These are phyloP conservation scores for Monosporascus sp. DNA, from an alignment of 2,329 filamentous ascomycete species.

Conservation along the genomic window DNA sequence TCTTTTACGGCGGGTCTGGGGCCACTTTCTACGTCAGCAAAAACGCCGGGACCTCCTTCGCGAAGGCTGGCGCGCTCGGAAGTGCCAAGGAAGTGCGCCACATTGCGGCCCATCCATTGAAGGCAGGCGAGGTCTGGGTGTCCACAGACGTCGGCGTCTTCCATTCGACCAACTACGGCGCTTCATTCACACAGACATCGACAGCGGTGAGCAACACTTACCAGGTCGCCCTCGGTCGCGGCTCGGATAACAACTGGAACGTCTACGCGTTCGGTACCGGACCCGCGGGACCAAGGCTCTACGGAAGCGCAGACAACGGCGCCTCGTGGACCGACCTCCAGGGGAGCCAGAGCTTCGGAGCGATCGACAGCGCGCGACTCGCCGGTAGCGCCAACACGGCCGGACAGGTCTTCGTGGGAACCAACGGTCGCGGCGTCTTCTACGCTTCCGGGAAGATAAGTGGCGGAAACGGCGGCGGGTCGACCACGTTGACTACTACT, in stretches of 20 bases:
- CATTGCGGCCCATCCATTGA: constrained; percentile 50
- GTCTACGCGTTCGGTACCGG: constrained; percentile 44
- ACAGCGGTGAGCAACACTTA: constrained; percentile 32
- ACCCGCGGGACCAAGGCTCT: constrained; percentile 36
- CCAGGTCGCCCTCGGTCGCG: constrained; percentile 38
- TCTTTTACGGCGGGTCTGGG: constrained; percentile 47
- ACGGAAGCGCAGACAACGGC: constrained; percentile 39
- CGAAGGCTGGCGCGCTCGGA: constrained; percentile 30
- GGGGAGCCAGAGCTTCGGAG: constrained; percentile 39
- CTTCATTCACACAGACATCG: constrained; percentile 37
- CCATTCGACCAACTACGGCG: constrained; percentile 46
- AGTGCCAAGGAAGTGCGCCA: constrained; percentile 45
- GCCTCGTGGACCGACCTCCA: constrained; percentile 42
- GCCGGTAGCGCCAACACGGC: constrained; percentile 41
- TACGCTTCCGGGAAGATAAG: constrained; percentile 23
- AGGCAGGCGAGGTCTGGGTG: constrained; percentile 55
- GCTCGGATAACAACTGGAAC: constrained; percentile 35
- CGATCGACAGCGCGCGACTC: constrained; percentile 34
- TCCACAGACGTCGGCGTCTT: constrained; percentile 51
- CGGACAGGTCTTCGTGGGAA: constrained; percentile 43
- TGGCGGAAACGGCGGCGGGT: too few species aligned
- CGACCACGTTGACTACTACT: too few species aligned
- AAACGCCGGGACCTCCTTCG: constrained; percentile 42
- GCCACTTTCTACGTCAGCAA: constrained; percentile 47
- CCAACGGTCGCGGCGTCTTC: constrained; percentile 44